These are phyloP conservation scores for Pelomyxa schiedti DNA, from an alignment of 78 protist species.

Conservation along the genomic window DNA sequence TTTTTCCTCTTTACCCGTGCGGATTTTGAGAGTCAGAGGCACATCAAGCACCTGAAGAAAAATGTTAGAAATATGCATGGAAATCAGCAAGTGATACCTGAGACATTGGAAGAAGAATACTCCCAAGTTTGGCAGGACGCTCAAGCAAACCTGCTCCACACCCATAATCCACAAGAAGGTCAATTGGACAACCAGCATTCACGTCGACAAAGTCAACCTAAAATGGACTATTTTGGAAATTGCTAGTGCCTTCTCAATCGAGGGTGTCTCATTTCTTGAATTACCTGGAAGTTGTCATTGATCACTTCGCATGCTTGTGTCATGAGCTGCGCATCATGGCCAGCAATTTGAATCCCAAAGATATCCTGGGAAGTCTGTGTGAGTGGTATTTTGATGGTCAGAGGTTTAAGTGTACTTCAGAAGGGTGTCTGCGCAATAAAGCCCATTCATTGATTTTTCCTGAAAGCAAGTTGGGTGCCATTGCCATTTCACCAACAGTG, in stretches of 20 bases:
- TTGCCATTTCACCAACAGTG: conserved; percentile 89
- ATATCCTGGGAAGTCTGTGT: conserved; percentile 76
- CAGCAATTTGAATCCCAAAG: conserved; percentile 89
- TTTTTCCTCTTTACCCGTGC: conserved; percentile 62
- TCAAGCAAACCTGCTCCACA: conserved; percentile 63
- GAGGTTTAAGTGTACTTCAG: no score
- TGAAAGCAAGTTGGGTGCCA: conserved; percentile 45
- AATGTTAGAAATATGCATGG: background rate
- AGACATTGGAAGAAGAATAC: conserved; percentile 14
- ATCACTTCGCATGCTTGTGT: conserved; percentile 40
- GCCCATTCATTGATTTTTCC: conserved; percentile 65
- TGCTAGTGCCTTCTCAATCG: background rate
- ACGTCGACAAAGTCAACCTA: conserved; percentile 76
- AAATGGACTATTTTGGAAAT: no score
- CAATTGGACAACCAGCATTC: conserved; percentile 93
- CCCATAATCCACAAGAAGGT: conserved; percentile 56
- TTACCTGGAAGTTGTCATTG: conserved; percentile 13
- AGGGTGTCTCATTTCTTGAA: background rate
- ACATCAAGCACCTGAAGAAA: background rate
- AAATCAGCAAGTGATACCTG: no score
- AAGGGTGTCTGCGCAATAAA: conserved; percentile 57
- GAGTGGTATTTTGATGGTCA: no score
- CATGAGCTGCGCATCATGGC: conserved; percentile 30
- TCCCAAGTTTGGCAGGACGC: conserved; percentile 14
- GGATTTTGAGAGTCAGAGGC: conserved; percentile 79